Conservation (phyloP, 164 flowering plant genomes). For the Magnolia changhungtana region DNA sequence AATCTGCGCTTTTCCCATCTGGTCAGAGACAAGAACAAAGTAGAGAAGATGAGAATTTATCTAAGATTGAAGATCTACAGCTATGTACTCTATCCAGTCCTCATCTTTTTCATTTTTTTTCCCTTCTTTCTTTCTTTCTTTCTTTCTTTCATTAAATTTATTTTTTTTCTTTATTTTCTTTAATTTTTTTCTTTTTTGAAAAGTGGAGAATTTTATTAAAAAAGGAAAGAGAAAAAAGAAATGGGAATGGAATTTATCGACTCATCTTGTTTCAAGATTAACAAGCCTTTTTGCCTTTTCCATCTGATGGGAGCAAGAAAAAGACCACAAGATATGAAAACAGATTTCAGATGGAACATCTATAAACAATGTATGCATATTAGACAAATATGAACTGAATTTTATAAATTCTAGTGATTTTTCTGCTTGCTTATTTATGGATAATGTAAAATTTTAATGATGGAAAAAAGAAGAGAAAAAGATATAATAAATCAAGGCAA, state of each 20-base stretch:
- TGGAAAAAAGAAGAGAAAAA: no score
- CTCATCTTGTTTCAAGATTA: background rate
- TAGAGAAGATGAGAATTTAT: background rate
- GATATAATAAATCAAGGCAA: no score
- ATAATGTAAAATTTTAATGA: no score
- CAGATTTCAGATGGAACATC: background rate
- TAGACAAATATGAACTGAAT: background rate
- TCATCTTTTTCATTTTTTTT: no score
- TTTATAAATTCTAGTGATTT: background rate
- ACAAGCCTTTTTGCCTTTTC: background rate
- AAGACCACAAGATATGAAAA: background rate
- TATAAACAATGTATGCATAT: background rate
- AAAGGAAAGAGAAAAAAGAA: background rate
- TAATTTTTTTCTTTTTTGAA: no score
- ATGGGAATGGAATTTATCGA: background rate
- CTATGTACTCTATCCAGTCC: no score
- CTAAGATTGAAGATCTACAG: background rate
- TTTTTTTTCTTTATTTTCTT: no score
- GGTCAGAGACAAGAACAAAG: conserved; percentile 12
- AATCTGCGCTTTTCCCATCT: conserved; percentile 94
- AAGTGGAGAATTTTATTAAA: background rate
- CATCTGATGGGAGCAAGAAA: background rate
- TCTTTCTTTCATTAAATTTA: no score
- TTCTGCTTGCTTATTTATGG: no score
- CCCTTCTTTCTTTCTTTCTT: no score